A percentile compares a stretch with the other conserved stretches of the same genome.
These are phyloP conservation scores for Hypoxylon crocopeplum DNA, from an alignment of 495 filamentous ascomycete species.

Conservation along the genomic window DNA sequence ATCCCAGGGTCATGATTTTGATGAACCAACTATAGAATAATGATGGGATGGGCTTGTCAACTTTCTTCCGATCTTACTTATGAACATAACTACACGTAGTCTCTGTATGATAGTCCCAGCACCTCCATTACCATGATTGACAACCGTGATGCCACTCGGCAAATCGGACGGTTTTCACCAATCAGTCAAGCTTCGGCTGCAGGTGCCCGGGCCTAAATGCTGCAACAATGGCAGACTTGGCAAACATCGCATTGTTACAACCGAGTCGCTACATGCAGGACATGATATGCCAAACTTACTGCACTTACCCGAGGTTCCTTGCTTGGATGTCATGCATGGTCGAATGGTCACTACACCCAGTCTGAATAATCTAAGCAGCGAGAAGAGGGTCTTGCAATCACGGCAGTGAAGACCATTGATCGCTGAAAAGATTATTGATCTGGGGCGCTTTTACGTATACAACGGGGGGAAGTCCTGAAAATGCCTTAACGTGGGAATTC, in stretches of 20 bases:
- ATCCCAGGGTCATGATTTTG: too few species aligned
- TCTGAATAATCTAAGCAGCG: background rate
- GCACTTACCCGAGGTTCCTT: constrained; percentile 7
- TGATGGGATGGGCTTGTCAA: too few species aligned
- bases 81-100: too few species aligned
- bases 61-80: too few species aligned
- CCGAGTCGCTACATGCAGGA: background rate
- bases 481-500: constrained; percentile 5
- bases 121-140: too few species aligned
- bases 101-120: too few species aligned
- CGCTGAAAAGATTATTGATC: constrained; percentile 26
- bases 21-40: too few species aligned
- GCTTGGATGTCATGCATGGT: background rate
- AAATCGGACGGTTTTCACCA: too few species aligned
- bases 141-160: too few species aligned
- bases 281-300: background rate
- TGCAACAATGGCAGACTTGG: too few species aligned
- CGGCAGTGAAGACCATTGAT: background rate
- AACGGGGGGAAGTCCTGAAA: constrained; percentile 5
- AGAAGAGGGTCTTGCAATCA: background rate
- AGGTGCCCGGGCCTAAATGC: background rate
- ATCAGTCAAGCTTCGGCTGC: background rate
- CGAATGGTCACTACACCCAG: background rate
- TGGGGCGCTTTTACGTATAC: constrained; percentile 23
- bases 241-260: background rate